Evolutionary conservation across 2,329 filamentous ascomycete genomes (phyloP).

Genomic region (Colletotrichum australisinense): DNA sequence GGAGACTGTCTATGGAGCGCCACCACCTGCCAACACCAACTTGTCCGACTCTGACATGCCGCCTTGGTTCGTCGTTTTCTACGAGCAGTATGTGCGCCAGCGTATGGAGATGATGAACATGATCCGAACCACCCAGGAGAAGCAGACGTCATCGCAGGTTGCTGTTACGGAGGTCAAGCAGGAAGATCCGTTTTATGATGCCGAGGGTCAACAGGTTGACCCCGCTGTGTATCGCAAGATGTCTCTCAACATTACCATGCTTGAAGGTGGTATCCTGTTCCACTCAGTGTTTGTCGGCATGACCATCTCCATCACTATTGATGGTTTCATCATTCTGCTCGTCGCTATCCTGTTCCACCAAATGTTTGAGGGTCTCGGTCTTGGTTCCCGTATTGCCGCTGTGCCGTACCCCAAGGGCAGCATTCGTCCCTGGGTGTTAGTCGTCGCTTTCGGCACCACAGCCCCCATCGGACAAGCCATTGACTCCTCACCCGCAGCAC

Average conservation of each 20-base stretch:
- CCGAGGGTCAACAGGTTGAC: slow-evolving; percentile 57
- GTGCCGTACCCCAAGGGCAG: slow-evolving; percentile 70
- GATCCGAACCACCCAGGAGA: slow-evolving; percentile 53
- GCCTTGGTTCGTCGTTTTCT: slow-evolving; percentile 72
- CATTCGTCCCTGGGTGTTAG: slow-evolving; percentile 69
- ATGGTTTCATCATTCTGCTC: slow-evolving; percentile 74
- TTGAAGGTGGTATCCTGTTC: slow-evolving; percentile 83
- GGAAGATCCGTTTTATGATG: slow-evolving; percentile 54
- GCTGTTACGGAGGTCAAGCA: slow-evolving; percentile 37
- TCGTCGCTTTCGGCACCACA: slow-evolving; percentile 74
- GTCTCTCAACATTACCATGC: slow-evolving; percentile 78
- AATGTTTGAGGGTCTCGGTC: slow-evolving; percentile 75
- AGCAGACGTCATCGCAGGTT: slow-evolving; percentile 48
- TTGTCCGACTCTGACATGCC: slow-evolving; percentile 62
- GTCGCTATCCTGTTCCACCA: slow-evolving; percentile 80
- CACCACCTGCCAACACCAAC: slow-evolving; percentile 37
- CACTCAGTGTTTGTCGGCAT: slow-evolving; percentile 83
- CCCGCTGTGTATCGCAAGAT: slow-evolving; percentile 67
- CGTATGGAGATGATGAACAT: slow-evolving; percentile 68
- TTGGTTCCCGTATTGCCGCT: slow-evolving; percentile 77
- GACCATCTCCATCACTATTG: slow-evolving; percentile 76
- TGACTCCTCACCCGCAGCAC: slow-evolving; percentile 64
- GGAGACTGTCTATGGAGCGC: slow-evolving; percentile 41
- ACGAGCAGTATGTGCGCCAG: slow-evolving; percentile 72
- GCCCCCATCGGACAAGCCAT: slow-evolving; percentile 86